phyloP scores from a whole-genome alignment of 352 stramenopile genomes.

The Blastocystis sp. region DNA sequence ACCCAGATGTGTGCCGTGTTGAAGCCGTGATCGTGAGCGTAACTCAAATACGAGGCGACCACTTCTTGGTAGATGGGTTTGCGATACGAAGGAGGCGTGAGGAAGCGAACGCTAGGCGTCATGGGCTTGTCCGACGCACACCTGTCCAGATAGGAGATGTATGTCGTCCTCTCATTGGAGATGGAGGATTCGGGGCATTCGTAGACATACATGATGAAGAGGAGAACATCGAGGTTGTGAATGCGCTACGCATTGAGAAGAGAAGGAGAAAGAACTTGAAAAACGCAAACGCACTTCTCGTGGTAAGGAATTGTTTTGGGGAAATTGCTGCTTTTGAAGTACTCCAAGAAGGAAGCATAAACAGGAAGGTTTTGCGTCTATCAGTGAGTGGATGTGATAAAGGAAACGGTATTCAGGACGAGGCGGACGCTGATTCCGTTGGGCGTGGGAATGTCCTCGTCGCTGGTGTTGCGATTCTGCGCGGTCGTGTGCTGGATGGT shows the following conservation, averaged over 20 bases:
- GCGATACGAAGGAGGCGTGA: slow-evolving; percentile 88
- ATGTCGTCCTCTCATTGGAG: slow-evolving; percentile 89
- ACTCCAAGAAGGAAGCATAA: slow-evolving; percentile 4
- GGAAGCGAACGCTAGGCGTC: slow-evolving; percentile 86
- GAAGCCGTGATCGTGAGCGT: slow-evolving; percentile 92
- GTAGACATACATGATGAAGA: slow-evolving; percentile 99
- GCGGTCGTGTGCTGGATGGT: slow-evolving; percentile 31
- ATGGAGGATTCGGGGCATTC: slow-evolving; percentile 93
- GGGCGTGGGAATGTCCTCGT: slow-evolving; percentile 66
- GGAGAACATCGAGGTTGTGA: slow-evolving; percentile 94
- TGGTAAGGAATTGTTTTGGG: slow-evolving; percentile 2
- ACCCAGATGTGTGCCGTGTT: slow-evolving; percentile 97
- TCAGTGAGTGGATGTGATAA: neutral
- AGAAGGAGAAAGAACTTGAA: slow-evolving; percentile 21
- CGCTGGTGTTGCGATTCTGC: neutral
- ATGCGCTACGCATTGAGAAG: slow-evolving; percentile 81
- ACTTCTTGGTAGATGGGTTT: slow-evolving; percentile 98
- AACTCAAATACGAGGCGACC: slow-evolving; percentile 94
- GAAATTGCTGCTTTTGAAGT: slow-evolving; percentile 41
- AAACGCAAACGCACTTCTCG: slow-evolving; percentile 66
- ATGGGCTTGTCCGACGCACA: neutral
- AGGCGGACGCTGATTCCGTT: slow-evolving; percentile 67
- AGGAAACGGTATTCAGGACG: slow-evolving; percentile 70
- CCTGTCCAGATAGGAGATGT: slow-evolving; percentile 96
- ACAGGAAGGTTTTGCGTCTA: neutral